Evolutionary conservation across 2,329 filamentous ascomycete genomes (phyloP).

Genomic region (Aspergillus pseudoviridinutans): DNA sequence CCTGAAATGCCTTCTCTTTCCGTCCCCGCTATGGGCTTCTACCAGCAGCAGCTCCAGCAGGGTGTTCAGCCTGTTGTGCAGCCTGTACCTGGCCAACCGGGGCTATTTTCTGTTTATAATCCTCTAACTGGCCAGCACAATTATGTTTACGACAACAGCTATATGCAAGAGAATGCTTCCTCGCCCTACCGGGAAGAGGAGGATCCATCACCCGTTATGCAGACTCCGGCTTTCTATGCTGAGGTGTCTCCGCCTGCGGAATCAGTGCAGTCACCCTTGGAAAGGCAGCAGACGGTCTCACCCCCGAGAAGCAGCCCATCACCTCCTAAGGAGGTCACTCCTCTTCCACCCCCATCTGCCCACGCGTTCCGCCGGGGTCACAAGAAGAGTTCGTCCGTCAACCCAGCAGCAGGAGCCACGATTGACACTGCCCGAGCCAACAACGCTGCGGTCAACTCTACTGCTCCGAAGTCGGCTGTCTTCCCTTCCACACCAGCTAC

Average conservation of each 20-base stretch:
- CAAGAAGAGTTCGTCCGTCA: constrained; percentile 80
- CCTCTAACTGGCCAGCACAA: constrained; percentile 78
- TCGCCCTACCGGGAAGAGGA: constrained; percentile 31
- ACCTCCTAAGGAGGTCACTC: constrained; percentile 64
- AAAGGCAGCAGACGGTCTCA: constrained; percentile 63
- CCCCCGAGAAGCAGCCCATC: constrained; percentile 62
- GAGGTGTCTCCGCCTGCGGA: constrained; percentile 77
- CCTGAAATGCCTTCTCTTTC: constrained; percentile 51
- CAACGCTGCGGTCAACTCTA: constrained; percentile 46
- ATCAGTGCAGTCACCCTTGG: constrained; percentile 52
- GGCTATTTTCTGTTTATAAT: constrained; percentile 79
- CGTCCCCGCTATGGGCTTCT: constrained; percentile 54
- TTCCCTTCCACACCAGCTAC: constrained; percentile 78
- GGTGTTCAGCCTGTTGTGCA: constrained; percentile 61
- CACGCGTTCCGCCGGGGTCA: constrained; percentile 92
- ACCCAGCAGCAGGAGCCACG: constrained; percentile 45
- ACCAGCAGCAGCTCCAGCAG: constrained; percentile 64
- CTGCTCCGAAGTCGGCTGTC: constrained; percentile 71
- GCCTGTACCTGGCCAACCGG: constrained; percentile 65
- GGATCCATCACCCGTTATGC: constrained; percentile 49
- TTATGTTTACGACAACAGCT: constrained; percentile 70
- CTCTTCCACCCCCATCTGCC: constrained; percentile 80
- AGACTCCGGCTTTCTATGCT: constrained; percentile 63
- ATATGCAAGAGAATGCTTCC: constrained; percentile 44
- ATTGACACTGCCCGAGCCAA: constrained; percentile 50